Conservation (phyloP, 1,139 yeast genomes). For the Magnusiomyces magnusii region DNA sequence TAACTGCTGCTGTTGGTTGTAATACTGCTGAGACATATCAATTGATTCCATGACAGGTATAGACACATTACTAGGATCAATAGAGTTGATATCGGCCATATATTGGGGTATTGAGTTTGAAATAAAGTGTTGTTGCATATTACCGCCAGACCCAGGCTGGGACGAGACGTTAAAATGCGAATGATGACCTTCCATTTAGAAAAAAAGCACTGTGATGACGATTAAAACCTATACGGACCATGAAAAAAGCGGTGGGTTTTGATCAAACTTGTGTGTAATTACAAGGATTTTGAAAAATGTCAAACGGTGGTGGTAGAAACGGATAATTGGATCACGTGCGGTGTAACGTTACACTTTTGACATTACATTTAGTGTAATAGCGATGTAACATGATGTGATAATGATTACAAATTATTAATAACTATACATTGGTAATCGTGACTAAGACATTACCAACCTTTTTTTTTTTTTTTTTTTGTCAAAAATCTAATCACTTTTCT, state of each 20-base stretch:
- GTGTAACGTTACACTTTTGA: too few species aligned
- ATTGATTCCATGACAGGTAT: background rate
- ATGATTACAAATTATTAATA: too few species aligned
- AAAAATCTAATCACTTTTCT: background rate
- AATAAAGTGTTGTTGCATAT: background rate
- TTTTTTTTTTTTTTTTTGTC: background rate
- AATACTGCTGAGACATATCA: background rate
- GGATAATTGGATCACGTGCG: too few species aligned
- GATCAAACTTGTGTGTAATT: too few species aligned
- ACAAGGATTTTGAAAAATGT: too few species aligned
- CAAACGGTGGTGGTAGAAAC: too few species aligned
- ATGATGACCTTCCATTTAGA: slow-evolving; percentile 6
- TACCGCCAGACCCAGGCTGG: background rate
- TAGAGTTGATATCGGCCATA: background rate
- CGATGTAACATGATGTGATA: too few species aligned
- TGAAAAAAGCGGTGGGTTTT: background rate
- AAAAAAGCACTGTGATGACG: background rate
- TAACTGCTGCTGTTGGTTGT: background rate
- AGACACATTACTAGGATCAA: background rate
- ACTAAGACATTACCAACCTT: too few species aligned
- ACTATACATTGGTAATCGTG: too few species aligned
- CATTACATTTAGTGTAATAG: too few species aligned
- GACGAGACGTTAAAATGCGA: slow-evolving; percentile 4
- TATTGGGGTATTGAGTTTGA: background rate
- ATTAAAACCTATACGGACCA: background rate